Conservation (phyloP, 495 filamentous ascomycete species). For the Daldinia grandis region DNA sequence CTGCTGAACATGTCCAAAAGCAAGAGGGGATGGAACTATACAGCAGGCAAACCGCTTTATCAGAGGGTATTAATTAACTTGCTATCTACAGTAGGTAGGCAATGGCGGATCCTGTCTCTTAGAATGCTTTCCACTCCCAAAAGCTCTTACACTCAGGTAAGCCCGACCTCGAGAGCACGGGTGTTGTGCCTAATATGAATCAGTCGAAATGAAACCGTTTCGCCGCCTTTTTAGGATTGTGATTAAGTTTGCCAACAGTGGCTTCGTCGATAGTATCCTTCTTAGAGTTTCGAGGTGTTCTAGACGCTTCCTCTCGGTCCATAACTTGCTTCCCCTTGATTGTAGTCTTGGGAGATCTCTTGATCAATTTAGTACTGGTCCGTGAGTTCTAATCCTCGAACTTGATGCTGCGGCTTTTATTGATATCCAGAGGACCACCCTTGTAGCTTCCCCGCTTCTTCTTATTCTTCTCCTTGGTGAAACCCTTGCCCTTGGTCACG, state of each 20-base stretch:
- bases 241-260: neutral
- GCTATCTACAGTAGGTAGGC: neutral
- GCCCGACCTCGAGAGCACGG: neutral
- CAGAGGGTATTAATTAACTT: neutral
- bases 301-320: neutral
- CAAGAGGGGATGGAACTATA: neutral
- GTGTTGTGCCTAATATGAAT: neutral
- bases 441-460: conserved; percentile 87
- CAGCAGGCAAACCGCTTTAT: neutral
- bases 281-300: neutral
- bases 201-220: conserved; percentile 7
- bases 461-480: conserved; percentile 99
- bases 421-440: conserved; percentile 82
- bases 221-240: neutral
- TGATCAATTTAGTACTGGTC: neutral
- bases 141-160: neutral
- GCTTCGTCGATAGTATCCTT: neutral
- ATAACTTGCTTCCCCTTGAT: neutral
- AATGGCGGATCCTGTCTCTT: neutral
- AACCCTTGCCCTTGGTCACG: conserved; percentile 92
- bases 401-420: conserved; percentile 78
- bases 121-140: neutral
- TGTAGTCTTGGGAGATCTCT: neutral
- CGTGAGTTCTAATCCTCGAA: conserved; percentile 74
- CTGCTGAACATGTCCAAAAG: conserved; percentile 5